Evolutionary conservation across 345 rosid species (phyloP).

Genomic region (Pugionium dolabratum): DNA sequence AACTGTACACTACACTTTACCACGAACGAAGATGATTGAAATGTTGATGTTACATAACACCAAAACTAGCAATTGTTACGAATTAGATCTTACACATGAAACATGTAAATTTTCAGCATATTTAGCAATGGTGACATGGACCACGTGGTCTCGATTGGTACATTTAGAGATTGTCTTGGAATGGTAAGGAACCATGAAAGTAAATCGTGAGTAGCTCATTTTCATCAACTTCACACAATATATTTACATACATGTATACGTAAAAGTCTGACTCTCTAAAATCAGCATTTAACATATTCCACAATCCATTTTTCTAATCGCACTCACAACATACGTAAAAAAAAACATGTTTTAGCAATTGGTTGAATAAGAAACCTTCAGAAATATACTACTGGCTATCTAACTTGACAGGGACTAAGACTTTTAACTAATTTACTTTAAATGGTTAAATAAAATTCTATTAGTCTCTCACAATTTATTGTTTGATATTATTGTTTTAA

Average conservation of each 20-base stretch:
- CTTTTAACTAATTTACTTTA: too few species aligned
- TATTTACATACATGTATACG: too few species aligned
- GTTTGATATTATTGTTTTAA: neutral
- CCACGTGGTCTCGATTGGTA: conserved; percentile 26
- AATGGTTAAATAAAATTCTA: too few species aligned
- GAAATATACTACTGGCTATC: neutral
- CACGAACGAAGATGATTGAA: neutral
- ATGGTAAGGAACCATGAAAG: conserved; percentile 16
- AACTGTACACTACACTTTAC: neutral
- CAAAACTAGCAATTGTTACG: conserved; percentile 14
- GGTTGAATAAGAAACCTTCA: neutral
- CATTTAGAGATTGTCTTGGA: conserved; percentile 8
- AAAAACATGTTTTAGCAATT: too few species aligned
- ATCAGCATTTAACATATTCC: too few species aligned
- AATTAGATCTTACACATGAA: conserved; percentile 6
- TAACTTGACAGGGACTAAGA: neutral
- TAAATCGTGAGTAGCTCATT: neutral
- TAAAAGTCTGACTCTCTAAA: too few species aligned
- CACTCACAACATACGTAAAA: too few species aligned
- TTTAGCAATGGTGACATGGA: conserved; percentile 21
- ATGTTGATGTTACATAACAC: conserved; percentile 18
- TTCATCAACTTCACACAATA: too few species aligned
- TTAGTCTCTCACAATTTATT: neutral
- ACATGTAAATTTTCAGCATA: conserved; percentile 25
- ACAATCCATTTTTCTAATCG: too few species aligned